phyloP scores from a whole-genome alignment of 2,329 filamentous ascomycete species.

The Claviceps sp. region DNA sequence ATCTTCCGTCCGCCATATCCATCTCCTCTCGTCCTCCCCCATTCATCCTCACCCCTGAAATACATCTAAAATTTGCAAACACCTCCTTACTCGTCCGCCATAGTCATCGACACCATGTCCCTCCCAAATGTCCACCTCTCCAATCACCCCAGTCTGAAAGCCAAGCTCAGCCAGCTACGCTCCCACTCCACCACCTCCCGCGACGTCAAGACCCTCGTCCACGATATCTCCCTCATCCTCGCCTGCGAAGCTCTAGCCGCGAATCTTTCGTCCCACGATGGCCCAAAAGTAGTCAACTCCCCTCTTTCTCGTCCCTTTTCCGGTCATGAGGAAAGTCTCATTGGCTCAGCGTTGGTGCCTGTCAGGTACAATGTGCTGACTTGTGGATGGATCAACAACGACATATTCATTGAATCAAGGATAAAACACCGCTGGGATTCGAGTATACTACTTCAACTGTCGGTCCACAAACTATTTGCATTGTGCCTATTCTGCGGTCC shows the following conservation, averaged over 20 bases:
- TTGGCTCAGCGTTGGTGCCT: neutral
- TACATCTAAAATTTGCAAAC: too few species aligned
- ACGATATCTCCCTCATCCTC: constrained; percentile 76
- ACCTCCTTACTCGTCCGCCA: too few species aligned
- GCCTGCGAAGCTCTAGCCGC: constrained; percentile 66
- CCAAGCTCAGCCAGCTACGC: constrained; percentile 82
- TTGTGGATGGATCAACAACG: neutral
- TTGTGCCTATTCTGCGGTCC: constrained; percentile 87
- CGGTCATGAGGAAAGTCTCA: too few species aligned
- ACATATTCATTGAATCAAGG: constrained; percentile 32
- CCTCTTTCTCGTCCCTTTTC: neutral
- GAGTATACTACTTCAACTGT: constrained; percentile 55
- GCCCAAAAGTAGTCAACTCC: constrained; percentile 44
- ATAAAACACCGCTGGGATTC: constrained; percentile 65
- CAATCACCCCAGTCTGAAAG: constrained; percentile 69
- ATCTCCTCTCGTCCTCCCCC: too few species aligned
- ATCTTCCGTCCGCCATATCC: too few species aligned
- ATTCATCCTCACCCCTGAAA: too few species aligned
- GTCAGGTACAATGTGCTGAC: neutral
- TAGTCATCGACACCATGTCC: constrained; percentile 15
- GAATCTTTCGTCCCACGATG: constrained; percentile 41
- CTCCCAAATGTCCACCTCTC: constrained; percentile 62
- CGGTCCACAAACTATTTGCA: constrained; percentile 53
- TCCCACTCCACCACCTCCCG: constrained; percentile 55
- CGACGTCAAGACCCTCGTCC: constrained; percentile 69